phyloP scores from a whole-genome alignment of 352 stramenopile genomes.

The Phytophthora chlamydospora region DNA sequence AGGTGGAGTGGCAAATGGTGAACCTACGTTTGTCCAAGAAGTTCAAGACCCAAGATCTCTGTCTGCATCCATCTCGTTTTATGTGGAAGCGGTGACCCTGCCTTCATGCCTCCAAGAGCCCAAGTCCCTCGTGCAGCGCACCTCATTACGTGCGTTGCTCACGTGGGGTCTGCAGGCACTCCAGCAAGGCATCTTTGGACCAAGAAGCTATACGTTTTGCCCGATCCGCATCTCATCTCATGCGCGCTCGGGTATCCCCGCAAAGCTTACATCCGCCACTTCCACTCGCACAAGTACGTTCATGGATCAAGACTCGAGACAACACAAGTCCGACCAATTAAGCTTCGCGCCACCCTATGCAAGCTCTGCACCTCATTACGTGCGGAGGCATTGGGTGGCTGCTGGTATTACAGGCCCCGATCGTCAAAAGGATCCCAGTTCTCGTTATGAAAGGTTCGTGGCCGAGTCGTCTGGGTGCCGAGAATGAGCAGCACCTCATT shows the following conservation, averaged over 20 bases:
- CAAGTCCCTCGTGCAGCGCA: neutral
- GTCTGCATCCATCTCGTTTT: slow-evolving; percentile 6
- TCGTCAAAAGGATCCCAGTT: no score
- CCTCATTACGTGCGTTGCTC: slow-evolving; percentile 26
- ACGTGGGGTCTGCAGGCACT: neutral
- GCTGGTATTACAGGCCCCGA: no score
- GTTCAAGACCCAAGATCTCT: slow-evolving; percentile 23
- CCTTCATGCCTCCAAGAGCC: slow-evolving; percentile 14
- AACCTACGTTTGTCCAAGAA: slow-evolving; percentile 4
- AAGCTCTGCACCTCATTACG: slow-evolving; percentile 33
- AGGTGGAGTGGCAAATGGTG: slow-evolving; percentile 15
- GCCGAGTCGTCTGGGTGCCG: no score
- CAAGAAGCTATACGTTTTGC: neutral
- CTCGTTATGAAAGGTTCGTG: no score
- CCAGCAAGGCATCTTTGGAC: neutral
- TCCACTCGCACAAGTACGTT: neutral
- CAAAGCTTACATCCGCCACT: no score
- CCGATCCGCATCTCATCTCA: slow-evolving; percentile 28
- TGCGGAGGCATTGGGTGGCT: slow-evolving; percentile 3
- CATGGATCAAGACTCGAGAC: neutral
- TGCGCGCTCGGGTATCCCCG: neutral
- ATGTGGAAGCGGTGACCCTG: neutral
- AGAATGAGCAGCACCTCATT: slow-evolving; percentile 27
- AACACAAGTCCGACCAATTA: neutral
- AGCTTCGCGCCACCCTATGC: neutral